A percentile compares a stretch with the other conserved stretches of the same genome.
These are phyloP conservation scores for Trichoderma gamsii DNA, from an alignment of 495 filamentous ascomycete genomes.

Conservation along the genomic window DNA sequence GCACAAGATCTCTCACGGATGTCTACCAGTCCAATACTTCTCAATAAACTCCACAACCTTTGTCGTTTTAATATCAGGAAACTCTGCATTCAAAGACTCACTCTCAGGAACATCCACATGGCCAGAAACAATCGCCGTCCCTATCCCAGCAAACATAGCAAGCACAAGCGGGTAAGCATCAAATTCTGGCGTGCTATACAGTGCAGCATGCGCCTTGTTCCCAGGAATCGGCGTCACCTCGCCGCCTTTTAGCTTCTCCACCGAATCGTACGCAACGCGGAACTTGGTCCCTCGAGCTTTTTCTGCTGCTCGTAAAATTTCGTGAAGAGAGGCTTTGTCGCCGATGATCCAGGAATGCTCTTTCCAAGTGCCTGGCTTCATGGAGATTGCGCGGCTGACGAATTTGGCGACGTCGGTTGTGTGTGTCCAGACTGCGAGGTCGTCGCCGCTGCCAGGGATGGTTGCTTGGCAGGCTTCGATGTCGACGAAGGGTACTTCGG, in stretches of 20 bases:
- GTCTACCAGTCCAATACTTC: conserved; percentile 19
- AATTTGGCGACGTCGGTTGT: conserved; percentile 49
- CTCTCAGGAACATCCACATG: conserved; percentile 25
- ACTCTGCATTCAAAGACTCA: conserved; percentile 29
- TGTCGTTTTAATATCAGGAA: conserved; percentile 32
- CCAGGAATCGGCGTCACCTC: conserved; percentile 43
- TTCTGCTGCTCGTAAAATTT: conserved; percentile 41
- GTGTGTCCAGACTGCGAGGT: conserved; percentile 37
- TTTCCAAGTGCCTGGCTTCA: conserved; percentile 45
- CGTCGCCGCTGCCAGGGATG: too few relatives aligned
- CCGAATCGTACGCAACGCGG: conserved; percentile 41
- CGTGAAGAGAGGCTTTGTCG: conserved; percentile 44
- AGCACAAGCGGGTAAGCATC: conserved; percentile 30
- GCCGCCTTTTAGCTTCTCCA: conserved; percentile 40
- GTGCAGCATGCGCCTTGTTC: conserved; percentile 18
- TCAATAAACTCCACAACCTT: conserved; percentile 30
- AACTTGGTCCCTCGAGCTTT: conserved; percentile 44
- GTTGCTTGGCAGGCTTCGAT: too few relatives aligned
- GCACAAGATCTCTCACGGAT: not conserved
- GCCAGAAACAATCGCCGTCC: conserved; percentile 25
- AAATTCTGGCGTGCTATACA: conserved; percentile 23
- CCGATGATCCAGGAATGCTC: conserved; percentile 38
- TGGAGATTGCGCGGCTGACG: conserved; percentile 30
- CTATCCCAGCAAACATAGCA: conserved; percentile 29
- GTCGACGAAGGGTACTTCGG: too few relatives aligned